Percentiles rank a stretch among this genome's conserved stretches.
These are phyloP conservation scores for Paracorniculantispora psalliotae DNA, from an alignment of 2,329 filamentous ascomycete species.

Conservation along the genomic window DNA sequence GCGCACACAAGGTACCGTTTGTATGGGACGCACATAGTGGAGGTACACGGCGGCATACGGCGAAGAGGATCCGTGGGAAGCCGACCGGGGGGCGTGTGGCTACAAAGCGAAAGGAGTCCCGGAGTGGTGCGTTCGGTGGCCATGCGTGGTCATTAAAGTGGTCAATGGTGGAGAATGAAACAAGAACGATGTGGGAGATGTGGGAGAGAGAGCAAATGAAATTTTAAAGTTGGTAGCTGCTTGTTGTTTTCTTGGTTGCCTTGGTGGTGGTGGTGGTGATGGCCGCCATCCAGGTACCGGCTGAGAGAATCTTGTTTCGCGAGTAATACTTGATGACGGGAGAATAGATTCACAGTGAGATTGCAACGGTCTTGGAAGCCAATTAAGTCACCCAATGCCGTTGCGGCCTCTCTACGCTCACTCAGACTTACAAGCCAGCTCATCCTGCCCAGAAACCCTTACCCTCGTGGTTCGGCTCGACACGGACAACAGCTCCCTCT, in stretches of 20 bases:
- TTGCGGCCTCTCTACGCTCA: too few species aligned
- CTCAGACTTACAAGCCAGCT: too few species aligned
- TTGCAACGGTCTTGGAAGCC: too few species aligned
- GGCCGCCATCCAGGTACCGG: background rate
- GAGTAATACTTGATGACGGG: too few species aligned
- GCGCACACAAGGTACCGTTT: background rate
- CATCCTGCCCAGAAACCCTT: too few species aligned
- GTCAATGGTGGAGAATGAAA: conserved; percentile 11
- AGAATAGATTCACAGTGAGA: too few species aligned
- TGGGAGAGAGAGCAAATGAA: too few species aligned
- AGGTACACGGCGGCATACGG: conserved; percentile 6
- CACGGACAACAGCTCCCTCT: too few species aligned
- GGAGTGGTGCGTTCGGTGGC: too few species aligned
- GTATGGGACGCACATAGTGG: background rate
- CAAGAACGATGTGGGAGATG: background rate
- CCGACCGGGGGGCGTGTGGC: conserved; percentile 8
- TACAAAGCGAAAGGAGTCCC: background rate
- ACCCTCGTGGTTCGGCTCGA: too few species aligned
- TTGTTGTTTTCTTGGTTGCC: background rate
- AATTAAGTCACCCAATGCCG: too few species aligned
- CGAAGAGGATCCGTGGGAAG: conserved; percentile 12
- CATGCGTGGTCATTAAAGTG: conserved; percentile 14
- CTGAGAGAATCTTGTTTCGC: too few species aligned
- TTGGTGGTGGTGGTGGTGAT: background rate
- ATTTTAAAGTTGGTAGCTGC: conserved; percentile 3